Evolutionary conservation across 768 basidiomycete genomes (phyloP).

Genomic region (Mycena albidolilacea): DNA sequence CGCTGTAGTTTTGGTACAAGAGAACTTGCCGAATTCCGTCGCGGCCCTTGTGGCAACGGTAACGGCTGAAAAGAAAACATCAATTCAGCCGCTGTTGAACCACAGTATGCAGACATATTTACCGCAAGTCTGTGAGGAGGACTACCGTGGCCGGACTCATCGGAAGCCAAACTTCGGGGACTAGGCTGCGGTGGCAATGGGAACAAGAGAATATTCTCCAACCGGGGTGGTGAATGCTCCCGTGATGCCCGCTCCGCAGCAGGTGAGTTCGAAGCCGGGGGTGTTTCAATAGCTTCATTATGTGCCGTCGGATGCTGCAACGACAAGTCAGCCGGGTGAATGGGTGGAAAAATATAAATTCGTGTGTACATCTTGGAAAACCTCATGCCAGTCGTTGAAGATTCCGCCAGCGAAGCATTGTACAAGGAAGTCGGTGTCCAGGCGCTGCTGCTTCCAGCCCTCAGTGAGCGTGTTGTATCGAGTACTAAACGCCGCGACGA

Average conservation of each 20-base stretch:
- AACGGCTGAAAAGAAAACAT: not conserved
- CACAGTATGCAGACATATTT: not conserved
- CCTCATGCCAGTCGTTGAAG: slow-evolving; percentile 44
- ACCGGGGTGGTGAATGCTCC: not conserved
- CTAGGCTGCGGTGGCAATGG: slow-evolving; percentile 36
- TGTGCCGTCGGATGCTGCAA: slow-evolving; percentile 22
- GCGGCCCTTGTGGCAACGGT: slow-evolving; percentile 22
- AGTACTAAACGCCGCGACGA: slow-evolving; percentile 40
- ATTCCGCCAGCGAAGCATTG: slow-evolving; percentile 41
- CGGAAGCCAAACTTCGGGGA: not conserved
- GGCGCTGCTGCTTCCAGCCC: slow-evolving; percentile 45
- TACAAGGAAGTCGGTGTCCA: slow-evolving; percentile 39
- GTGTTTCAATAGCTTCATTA: not conserved
- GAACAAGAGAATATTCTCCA: slow-evolving; percentile 32
- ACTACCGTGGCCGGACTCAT: not conserved
- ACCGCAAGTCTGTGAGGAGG: slow-evolving; percentile 30
- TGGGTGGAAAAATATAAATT: too few species aligned
- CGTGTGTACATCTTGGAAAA: slow-evolving; percentile 33
- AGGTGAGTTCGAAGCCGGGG: not conserved
- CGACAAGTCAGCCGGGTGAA: not conserved
- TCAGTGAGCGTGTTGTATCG: slow-evolving; percentile 39
- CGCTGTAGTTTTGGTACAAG: not conserved
- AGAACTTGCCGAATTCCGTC: slow-evolving; percentile 12
- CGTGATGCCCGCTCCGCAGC: not conserved
- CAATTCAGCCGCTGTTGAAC: not conserved